These are phyloP conservation scores for Clonostachys solani DNA, from an alignment of 2,329 filamentous ascomycete genomes.

Conservation along the genomic window DNA sequence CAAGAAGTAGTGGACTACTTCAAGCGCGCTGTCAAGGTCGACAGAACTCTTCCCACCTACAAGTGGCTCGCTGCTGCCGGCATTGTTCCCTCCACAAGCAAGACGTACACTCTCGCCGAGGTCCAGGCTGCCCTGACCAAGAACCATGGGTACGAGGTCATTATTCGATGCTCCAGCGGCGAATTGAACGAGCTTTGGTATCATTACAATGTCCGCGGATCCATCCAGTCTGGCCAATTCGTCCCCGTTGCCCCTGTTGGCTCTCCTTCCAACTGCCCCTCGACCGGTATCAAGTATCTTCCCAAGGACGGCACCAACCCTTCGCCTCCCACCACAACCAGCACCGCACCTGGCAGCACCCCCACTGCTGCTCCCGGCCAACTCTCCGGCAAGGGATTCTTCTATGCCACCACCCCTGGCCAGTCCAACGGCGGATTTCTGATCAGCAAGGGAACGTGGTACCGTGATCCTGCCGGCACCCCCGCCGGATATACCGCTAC, in stretches of 20 bases:
- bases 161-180: conserved; percentile 49
- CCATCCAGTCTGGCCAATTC: conserved; percentile 56
- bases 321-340: not conserved
- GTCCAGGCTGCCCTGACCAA: conserved; percentile 56
- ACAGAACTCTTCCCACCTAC: conserved; percentile 63
- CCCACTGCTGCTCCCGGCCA: conserved; percentile 1
- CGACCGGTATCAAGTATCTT: conserved; percentile 54
- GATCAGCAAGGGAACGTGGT: conserved; percentile 16
- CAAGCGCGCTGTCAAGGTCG: conserved; percentile 59
- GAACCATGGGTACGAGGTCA: conserved; percentile 48
- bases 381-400: conserved; percentile 9
- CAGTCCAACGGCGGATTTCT: conserved; percentile 10
- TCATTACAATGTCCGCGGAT: conserved; percentile 58
- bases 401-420: conserved; percentile 6
- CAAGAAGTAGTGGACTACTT: conserved; percentile 69
- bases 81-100: conserved; percentile 45
- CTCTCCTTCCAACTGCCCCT: conserved; percentile 50
- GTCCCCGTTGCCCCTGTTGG: conserved; percentile 51
- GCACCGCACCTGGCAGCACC: too few species aligned
- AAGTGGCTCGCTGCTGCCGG: conserved; percentile 57
- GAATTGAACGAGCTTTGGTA: conserved; percentile 53
- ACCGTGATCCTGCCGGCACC: conserved; percentile 13
- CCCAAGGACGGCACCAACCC: conserved; percentile 38
- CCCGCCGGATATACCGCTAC: conserved; percentile 17
- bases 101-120: conserved; percentile 54